Evolutionary conservation across 805 yeast genomes (phyloP), one percentile per base, ranked within the genome.

Genomic region (Teunomyces tritomae): DNA sequence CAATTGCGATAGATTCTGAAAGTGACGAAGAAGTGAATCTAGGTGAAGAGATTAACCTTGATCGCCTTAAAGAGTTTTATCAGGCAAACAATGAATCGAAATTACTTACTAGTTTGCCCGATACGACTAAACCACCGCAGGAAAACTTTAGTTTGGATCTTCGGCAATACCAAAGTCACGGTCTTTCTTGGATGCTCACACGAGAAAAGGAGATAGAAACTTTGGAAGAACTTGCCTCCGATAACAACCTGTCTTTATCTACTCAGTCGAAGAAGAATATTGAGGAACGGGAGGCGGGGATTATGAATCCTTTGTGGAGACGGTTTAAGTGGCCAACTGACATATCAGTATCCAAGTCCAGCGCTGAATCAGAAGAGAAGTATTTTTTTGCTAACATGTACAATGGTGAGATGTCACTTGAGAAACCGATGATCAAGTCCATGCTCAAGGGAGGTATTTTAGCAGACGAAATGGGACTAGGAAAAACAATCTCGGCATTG

Each of bases 391-490:
- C 85, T 11, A 90, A 89, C 57, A 63, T 87, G 49, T 86, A 84
- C 59, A 81, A 86, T 47, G 97, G 97, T 4, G 90, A 87, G 47
- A 78, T 92, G 47, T 81, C 92, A 0, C 55, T 80, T 11, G 76
- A 78, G 17, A 81, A 78, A 51, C 97, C 97, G 1, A 56, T 82
- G 9, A 70, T 89, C 35, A 80, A 76, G 49, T 73, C 84, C 1
- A 58, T 77, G 14, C 76, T 84, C 43, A 73, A 75, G 43, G 97
- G 98, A 32, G 98, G 98, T 2, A 87, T 91, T 16, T 68, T 91
- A 11, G 96, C 97, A 0, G 98, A 91, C 68, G 98, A 91, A 63
- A 91, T 91, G 98, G 98, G 98, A 0, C 73, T 91, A 7, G 98
- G 98, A 37, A 91, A 91, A 61, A 91, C 98, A 0, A 86, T 91